A percentile compares a stretch with the other conserved stretches of the same genome.
Evolutionary conservation across 495 filamentous ascomycete genomes (phyloP).

Genomic region (Parachaetomium inaequale): DNA sequence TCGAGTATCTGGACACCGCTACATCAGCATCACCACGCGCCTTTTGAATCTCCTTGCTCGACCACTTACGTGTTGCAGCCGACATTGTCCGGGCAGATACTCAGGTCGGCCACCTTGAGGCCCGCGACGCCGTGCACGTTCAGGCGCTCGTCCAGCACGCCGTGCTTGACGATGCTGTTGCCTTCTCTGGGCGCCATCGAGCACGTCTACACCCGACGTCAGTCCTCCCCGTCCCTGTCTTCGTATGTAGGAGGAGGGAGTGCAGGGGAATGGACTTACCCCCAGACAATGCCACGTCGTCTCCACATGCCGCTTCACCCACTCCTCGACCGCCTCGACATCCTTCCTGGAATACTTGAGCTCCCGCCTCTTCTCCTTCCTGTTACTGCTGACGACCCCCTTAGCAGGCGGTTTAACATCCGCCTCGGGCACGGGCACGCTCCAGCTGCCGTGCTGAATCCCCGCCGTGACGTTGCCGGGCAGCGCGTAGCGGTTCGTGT

Average conservation of each 20-base stretch:
- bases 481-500: constrained; percentile 70
- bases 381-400: constrained; percentile 49
- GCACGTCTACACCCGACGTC: constrained; percentile 55
- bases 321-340: constrained; percentile 68
- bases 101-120: constrained; percentile 77
- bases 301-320: constrained; percentile 72
- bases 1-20: constrained; percentile 49
- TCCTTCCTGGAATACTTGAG: constrained; percentile 66
- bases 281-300: constrained; percentile 72
- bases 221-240: background rate
- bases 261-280: constrained; percentile 29
- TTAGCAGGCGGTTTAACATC: constrained; percentile 45
- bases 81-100: constrained; percentile 79
- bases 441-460: constrained; percentile 56
- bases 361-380: constrained; percentile 55
- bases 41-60: background rate
- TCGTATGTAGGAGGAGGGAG: background rate
- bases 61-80: constrained; percentile 67
- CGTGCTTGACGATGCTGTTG: constrained; percentile 75
- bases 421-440: constrained; percentile 35
- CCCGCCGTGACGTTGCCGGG: constrained; percentile 69
- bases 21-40: constrained; percentile 6
- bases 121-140: constrained; percentile 79
- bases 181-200: constrained; percentile 78
- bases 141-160: constrained; percentile 73